Conservation (phyloP, 306 rosid species). For the Elaeagnus macrophylla region DNA sequence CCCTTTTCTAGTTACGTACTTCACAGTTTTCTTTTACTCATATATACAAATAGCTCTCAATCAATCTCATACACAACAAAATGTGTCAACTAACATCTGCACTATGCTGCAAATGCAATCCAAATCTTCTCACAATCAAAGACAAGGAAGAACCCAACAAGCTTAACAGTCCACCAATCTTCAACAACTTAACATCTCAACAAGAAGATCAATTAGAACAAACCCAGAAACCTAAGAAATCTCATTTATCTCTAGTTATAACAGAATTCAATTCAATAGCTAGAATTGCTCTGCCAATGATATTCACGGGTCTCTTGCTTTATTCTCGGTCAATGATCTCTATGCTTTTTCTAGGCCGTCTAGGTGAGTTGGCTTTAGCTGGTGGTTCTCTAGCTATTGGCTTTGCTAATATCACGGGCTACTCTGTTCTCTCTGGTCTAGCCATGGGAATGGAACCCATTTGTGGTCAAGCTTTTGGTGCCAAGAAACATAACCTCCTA, state of each 20-base stretch:
- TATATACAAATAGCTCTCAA: no score
- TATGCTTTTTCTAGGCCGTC: slow-evolving; percentile 83
- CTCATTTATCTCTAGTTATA: slow-evolving; percentile 33
- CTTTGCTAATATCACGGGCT: slow-evolving; percentile 93
- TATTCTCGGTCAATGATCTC: slow-evolving; percentile 94
- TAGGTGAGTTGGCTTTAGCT: slow-evolving; percentile 79
- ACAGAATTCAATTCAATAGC: slow-evolving; percentile 74
- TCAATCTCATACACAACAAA: no score
- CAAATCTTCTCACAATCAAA: no score
- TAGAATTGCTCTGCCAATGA: slow-evolving; percentile 79
- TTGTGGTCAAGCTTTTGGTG: slow-evolving; percentile 92
- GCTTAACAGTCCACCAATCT: no score
- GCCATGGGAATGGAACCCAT: slow-evolving; percentile 99
- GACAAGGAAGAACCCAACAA: no score
- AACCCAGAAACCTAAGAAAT: no score
- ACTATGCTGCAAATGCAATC: no score
- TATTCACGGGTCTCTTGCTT: slow-evolving; percentile 58
- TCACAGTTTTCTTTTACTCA: no score
- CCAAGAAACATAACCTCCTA: slow-evolving; percentile 60
- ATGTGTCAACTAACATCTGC: no score
- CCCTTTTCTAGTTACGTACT: no score
- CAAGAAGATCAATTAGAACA: no score
- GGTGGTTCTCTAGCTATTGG: slow-evolving; percentile 93
- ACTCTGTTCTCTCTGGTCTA: slow-evolving; percentile 86
- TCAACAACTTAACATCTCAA: no score